These are phyloP conservation scores for Sporothrix pseudoabietina DNA, from an alignment of 2,329 filamentous ascomycete genomes.

Conservation along the genomic window DNA sequence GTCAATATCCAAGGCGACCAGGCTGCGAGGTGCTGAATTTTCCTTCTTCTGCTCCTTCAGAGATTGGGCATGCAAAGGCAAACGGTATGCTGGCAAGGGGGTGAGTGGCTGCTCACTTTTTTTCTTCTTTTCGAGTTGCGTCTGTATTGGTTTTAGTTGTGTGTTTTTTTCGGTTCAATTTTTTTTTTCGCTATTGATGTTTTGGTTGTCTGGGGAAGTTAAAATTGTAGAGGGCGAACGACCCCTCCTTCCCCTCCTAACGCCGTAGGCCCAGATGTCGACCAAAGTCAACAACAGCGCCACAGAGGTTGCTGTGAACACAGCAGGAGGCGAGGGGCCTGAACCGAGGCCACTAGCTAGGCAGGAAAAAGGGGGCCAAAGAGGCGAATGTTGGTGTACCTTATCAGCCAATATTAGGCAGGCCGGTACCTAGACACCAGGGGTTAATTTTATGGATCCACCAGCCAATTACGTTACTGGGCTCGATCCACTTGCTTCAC, in stretches of 20 bases:
- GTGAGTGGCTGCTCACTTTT: constrained; percentile 19
- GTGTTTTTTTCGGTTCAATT: constrained; percentile 20
- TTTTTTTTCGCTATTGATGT: constrained; percentile 27
- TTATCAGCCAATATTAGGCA: not conserved
- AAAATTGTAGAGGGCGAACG: constrained; percentile 21
- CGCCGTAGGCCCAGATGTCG: constrained; percentile 1
- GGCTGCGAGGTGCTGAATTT: not conserved
- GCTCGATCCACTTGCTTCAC: not conserved
- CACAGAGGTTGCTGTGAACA: constrained; percentile 8
- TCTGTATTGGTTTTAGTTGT: constrained; percentile 20
- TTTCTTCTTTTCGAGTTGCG: not conserved
- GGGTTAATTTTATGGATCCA: not conserved
- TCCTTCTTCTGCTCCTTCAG: not conserved
- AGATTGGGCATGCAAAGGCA: constrained; percentile 3
- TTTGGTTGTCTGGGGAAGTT: constrained; percentile 33
- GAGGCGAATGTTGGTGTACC: not conserved
- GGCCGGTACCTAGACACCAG: not conserved
- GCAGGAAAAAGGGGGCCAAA: not conserved
- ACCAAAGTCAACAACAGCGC: constrained; percentile 10
- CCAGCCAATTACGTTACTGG: not conserved
- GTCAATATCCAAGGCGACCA: constrained; percentile 24
- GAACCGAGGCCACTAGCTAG: not conserved
- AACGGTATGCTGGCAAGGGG: not conserved
- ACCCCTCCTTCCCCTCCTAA: constrained; percentile 33
- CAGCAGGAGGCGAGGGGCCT: not conserved